Conservation (phyloP, 192 early-diverging fungal species). For the Podila clonocystis region DNA sequence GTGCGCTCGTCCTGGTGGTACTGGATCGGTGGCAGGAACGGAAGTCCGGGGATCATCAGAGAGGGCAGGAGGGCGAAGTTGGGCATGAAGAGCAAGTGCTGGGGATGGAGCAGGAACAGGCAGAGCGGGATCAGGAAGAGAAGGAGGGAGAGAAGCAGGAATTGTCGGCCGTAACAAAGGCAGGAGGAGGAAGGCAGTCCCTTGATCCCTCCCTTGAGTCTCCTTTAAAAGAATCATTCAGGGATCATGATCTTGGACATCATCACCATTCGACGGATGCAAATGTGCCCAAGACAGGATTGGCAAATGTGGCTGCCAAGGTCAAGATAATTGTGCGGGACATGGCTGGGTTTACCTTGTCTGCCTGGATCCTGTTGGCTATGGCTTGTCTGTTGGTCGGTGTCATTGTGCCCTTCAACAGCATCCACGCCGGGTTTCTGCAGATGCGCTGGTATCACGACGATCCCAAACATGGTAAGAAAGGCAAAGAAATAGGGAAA, state of each 20-base stretch:
- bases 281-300: too few species aligned
- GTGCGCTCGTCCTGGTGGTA: slow-evolving; percentile 48
- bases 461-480: slow-evolving; percentile 41
- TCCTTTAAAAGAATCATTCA: too few species aligned
- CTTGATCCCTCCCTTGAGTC: too few species aligned
- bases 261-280: too few species aligned
- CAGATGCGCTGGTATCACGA: slow-evolving; percentile 63
- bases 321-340: neutral
- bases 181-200: too few species aligned
- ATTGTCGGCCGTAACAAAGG: too few species aligned
- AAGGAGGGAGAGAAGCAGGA: too few species aligned
- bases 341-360: slow-evolving; percentile 40
- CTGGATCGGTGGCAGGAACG: slow-evolving; percentile 41
- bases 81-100: neutral
- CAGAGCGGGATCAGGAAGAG: neutral
- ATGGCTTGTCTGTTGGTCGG: slow-evolving; percentile 63
- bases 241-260: too few species aligned
- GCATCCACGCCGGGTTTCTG: slow-evolving; percentile 68
- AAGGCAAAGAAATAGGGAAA: too few species aligned
- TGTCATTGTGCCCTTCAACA: slow-evolving; percentile 70
- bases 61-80: neutral
- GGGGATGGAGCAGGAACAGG: neutral
- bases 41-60: slow-evolving; percentile 11
- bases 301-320: too few species aligned
- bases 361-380: slow-evolving; percentile 57